These are phyloP conservation scores for Phytophthora melonis DNA, from an alignment of 352 stramenopile genomes.

Conservation along the genomic window DNA sequence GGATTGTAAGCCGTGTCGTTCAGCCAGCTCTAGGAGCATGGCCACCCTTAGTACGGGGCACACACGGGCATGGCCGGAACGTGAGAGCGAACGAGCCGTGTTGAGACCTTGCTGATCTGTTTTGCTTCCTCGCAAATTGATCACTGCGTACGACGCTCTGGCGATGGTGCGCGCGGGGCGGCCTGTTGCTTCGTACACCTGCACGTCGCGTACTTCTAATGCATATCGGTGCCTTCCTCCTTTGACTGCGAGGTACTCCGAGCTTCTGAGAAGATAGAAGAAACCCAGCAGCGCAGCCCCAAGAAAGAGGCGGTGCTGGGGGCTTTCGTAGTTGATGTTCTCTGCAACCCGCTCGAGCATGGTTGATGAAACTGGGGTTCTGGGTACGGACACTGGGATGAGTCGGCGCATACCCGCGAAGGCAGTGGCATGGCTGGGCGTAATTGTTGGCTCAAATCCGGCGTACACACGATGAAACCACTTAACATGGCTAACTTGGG, in stretches of 20 bases:
- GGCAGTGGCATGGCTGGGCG: not conserved
- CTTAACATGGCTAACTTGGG: slow-evolving; percentile 25
- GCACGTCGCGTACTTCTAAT: slow-evolving; percentile 18
- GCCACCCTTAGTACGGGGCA: not conserved
- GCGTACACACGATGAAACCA: slow-evolving; percentile 27
- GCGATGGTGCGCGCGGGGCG: slow-evolving; percentile 2
- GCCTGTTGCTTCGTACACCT: slow-evolving; percentile 9
- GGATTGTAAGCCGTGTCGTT: not conserved
- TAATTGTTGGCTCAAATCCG: slow-evolving; percentile 6
- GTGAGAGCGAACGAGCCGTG: not conserved
- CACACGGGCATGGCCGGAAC: not conserved
- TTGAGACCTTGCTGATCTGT: not conserved
- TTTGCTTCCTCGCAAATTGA: not conserved
- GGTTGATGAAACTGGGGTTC: not conserved
- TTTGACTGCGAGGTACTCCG: slow-evolving; percentile 23
- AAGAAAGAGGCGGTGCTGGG: slow-evolving; percentile 29
- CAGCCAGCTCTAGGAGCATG: not conserved
- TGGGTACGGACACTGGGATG: not conserved
- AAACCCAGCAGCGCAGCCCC: slow-evolving; percentile 41
- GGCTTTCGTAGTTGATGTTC: slow-evolving; percentile 1
- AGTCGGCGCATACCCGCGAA: slow-evolving; percentile 14
- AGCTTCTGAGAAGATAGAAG: slow-evolving; percentile 29
- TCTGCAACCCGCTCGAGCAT: slow-evolving; percentile 19
- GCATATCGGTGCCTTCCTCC: slow-evolving; percentile 12
- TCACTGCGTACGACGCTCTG: not conserved